These are phyloP conservation scores for Onygenales sp. DNA, from an alignment of 2,329 filamentous ascomycete genomes.

Conservation along the genomic window DNA sequence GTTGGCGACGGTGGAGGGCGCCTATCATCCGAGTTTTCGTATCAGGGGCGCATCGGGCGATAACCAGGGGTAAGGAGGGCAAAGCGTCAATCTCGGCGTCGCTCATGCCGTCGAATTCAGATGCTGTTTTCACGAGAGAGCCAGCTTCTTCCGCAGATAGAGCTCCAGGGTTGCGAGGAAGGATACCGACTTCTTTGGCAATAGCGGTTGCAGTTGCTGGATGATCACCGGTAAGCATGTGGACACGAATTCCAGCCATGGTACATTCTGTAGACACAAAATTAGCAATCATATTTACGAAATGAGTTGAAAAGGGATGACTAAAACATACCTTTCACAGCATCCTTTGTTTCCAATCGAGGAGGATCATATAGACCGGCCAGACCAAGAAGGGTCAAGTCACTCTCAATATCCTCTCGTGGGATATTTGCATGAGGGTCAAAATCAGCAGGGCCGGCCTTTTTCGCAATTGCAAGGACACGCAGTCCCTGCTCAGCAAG, in stretches of 20 bases:
- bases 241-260: constrained; percentile 47
- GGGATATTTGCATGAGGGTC: constrained; percentile 26
- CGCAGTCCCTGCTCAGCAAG: constrained; percentile 51
- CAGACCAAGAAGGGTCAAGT: constrained; percentile 49
- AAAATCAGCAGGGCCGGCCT: constrained; percentile 17
- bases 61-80: constrained; percentile 66
- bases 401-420: constrained; percentile 42
- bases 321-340: constrained; percentile 32
- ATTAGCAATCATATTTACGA: constrained; percentile 6
- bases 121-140: constrained; percentile 45
- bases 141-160: constrained; percentile 37
- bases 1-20: constrained; percentile 65
- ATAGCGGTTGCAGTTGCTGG: constrained; percentile 49
- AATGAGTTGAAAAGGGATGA: neutral
- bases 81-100: constrained; percentile 53
- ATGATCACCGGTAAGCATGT: constrained; percentile 51
- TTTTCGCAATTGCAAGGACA: constrained; percentile 48
- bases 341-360: constrained; percentile 47
- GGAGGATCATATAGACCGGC: constrained; percentile 55
- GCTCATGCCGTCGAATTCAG: constrained; percentile 45
- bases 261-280: constrained; percentile 30
- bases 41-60: constrained; percentile 73
- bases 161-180: constrained; percentile 37
- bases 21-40: constrained; percentile 91
- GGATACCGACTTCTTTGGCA: constrained; percentile 48